These are phyloP conservation scores for Macrophomina pseudophaseolina DNA, from an alignment of 2,329 filamentous ascomycete species.

Conservation along the genomic window DNA sequence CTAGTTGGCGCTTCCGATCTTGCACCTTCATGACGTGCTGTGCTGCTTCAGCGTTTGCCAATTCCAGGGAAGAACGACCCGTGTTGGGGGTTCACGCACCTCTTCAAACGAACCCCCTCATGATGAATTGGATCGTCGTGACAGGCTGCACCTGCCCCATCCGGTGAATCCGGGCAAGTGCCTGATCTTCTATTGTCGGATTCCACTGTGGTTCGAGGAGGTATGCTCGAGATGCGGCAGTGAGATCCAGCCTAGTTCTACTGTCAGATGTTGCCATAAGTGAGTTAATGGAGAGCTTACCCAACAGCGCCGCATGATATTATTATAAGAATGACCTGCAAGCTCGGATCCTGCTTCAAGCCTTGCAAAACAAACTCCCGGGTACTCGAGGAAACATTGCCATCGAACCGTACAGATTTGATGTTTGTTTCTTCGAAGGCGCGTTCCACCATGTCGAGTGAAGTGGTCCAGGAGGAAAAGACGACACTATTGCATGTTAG, in stretches of 20 bases:
- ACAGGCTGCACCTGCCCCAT: conserved; percentile 34
- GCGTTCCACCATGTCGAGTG: conserved; percentile 52
- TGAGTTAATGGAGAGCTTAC: conserved; percentile 37
- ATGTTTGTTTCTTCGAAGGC: conserved; percentile 41
- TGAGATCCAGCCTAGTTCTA: conserved; percentile 51
- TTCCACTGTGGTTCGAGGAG: conserved; percentile 61
- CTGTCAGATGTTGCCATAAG: neutral
- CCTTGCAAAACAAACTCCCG: neutral
- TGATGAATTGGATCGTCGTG: conserved; percentile 1
- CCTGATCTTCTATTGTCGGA: conserved; percentile 52
- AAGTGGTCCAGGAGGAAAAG: conserved; percentile 59
- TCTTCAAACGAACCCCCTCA: neutral
- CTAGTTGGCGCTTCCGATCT: conserved; percentile 1
- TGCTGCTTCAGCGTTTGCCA: neutral
- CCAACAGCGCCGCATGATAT: conserved; percentile 60
- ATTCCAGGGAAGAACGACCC: no score
- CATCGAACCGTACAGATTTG: neutral
- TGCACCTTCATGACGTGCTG: neutral
- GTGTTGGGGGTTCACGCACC: neutral
- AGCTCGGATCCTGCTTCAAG: conserved; percentile 43
- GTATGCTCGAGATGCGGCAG: conserved; percentile 54
- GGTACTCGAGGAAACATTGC: neutral
- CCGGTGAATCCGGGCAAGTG: conserved; percentile 47
- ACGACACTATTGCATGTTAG: conserved; percentile 48
- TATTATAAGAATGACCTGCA: conserved; percentile 55